These are phyloP conservation scores for Begonia fuchsioides DNA, from an alignment of 306 rosid species.

Conservation along the genomic window DNA sequence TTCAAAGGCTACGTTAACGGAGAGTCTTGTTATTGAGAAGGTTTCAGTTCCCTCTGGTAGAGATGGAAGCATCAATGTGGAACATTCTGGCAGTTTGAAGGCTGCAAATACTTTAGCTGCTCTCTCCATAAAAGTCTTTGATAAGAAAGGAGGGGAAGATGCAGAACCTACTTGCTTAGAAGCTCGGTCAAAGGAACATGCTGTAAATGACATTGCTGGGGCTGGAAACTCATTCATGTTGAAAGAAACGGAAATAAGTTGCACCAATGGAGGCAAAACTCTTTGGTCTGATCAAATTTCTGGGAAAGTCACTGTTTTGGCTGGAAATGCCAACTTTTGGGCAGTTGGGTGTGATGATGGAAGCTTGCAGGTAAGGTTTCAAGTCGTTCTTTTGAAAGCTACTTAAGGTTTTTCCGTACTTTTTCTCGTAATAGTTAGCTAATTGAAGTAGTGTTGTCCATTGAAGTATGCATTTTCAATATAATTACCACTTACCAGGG, in stretches of 20 bases:
- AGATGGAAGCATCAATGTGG: slow-evolving; percentile 51
- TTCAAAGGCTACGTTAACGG: slow-evolving; percentile 80
- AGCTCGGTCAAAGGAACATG: slow-evolving; percentile 70
- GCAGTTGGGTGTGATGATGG: slow-evolving; percentile 99
- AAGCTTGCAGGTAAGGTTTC: slow-evolving; percentile 56
- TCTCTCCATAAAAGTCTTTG: slow-evolving; percentile 71
- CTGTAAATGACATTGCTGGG: slow-evolving; percentile 61
- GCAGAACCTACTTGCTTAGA: slow-evolving; percentile 63
- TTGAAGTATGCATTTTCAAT: no score
- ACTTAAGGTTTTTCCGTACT: no score
- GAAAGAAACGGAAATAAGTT: slow-evolving; percentile 79
- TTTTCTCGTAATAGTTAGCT: no score
- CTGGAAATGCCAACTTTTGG: slow-evolving; percentile 92
- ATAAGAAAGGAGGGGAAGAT: slow-evolving; percentile 65
- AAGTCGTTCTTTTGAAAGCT: neutral
- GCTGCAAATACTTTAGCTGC: slow-evolving; percentile 40
- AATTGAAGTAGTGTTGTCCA: no score
- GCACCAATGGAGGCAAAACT: slow-evolving; percentile 45
- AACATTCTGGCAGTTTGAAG: slow-evolving; percentile 41
- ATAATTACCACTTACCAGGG: no score
- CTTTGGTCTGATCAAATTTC: slow-evolving; percentile 94
- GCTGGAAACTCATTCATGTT: slow-evolving; percentile 51
- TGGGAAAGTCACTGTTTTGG: slow-evolving; percentile 88
- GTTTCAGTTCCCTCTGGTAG: slow-evolving; percentile 34
- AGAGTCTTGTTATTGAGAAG: slow-evolving; percentile 79